Percentiles rank a stretch among this genome's conserved stretches.
Evolutionary conservation across 2,329 filamentous ascomycete species (phyloP).

Genomic region (Aspergillus clavatus): DNA sequence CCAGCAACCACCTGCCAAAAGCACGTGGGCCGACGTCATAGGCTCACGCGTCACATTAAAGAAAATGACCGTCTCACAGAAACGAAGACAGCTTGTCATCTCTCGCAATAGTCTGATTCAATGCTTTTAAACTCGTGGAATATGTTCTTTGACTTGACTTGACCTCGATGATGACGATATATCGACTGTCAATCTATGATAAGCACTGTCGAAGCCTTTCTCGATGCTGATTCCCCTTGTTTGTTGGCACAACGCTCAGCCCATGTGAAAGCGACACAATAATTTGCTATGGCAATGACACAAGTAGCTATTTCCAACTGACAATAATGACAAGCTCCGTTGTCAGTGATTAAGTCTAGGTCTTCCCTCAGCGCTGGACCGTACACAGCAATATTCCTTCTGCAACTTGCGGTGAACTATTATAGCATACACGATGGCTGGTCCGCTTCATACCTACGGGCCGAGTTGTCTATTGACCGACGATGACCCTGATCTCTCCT

Average conservation of each 20-base stretch:
- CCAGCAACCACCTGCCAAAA: no score
- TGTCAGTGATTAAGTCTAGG: background rate
- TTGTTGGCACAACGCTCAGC: slow-evolving; percentile 10
- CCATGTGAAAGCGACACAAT: background rate
- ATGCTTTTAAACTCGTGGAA: background rate
- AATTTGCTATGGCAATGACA: background rate
- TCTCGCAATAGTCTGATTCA: background rate
- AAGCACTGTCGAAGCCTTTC: slow-evolving; percentile 4
- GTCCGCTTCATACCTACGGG: slow-evolving; percentile 55
- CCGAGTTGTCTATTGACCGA: slow-evolving; percentile 51
- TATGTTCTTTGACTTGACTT: background rate
- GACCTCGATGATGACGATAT: background rate
- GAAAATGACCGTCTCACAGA: slow-evolving; percentile 1
- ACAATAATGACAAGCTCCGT: background rate
- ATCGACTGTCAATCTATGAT: background rate
- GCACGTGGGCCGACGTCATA: slow-evolving; percentile 38
- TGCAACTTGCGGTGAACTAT: background rate
- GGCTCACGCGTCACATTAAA: slow-evolving; percentile 14
- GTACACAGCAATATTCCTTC: background rate
- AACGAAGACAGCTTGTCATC: background rate
- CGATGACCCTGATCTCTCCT: slow-evolving; percentile 29
- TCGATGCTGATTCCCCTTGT: slow-evolving; percentile 7
- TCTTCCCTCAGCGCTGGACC: background rate
- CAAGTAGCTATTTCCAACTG: background rate
- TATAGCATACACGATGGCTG: slow-evolving; percentile 30